Evolutionary conservation across 345 rosid genomes (phyloP), one percentile per base, ranked within the genome.

Genomic region (Cardamine resedifolia): DNA sequence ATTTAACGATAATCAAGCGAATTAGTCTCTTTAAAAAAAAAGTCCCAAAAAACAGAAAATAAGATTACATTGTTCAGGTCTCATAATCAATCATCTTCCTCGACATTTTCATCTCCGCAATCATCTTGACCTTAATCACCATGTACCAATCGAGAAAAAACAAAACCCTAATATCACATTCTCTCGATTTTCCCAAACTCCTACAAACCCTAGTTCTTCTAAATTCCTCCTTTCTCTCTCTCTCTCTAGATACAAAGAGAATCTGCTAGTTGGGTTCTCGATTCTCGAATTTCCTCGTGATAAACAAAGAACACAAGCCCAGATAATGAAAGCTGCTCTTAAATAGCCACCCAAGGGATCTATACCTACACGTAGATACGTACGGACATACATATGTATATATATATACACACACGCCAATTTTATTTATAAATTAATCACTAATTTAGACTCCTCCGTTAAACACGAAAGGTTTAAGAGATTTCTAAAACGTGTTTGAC

Each of bases 31-130:
- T 4, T n/a, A n/a, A n/a, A n/a, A 14, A 4, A 3, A 3, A 71
- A 53, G 2, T 7, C 77, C 80, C 79, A 59, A 79, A 27, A 50
- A 44, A 12, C 60, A 50, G 53, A 72, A 67, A 7, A 8, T 31
- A 16, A 34, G 34, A 28, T 66, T 47, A 55, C 84, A 68, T 83
- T 81, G 78, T 85, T 84, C 72, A 18, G 79, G 76, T 72, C 27
- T 64, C 44, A 14, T 38, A 77, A 83, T 71, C 73, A 77, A 83
- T 71, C 73, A 84, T 44, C 36, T 53, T 74, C 64, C 81, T 56
- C 64, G 73, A 78, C 77, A 80, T 78, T 58, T 61, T 74, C 30
- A 49, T 44, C 28, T 52, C 26, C 51, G 12, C 50, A 67, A 50
- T 30, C 56, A 30, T 52, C 6, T 5, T 43, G 15, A 16, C 20